Evolutionary conservation across 192 early-diverging fungal species (phyloP), one percentile per base, ranked within the genome.

Genomic region (Rhizophagus clarus): DNA sequence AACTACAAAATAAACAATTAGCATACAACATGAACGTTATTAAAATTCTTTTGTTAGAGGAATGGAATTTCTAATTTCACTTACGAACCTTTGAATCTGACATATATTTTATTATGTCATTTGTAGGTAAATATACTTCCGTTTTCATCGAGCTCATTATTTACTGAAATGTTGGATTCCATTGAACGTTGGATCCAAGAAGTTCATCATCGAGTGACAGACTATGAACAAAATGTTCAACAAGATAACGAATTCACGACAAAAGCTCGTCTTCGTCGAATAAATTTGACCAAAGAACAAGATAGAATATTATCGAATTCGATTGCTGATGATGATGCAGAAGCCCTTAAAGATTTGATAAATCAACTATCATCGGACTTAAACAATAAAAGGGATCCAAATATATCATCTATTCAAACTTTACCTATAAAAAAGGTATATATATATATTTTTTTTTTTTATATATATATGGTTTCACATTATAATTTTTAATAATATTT

Each of bases 401-500:
- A 12, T 45, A 45, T 12, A 45, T 12, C 42, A 0, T 45, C 42
- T 45, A 45, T 45, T 45, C 61, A 62, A 22, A 10, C 26, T 10
- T 62, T n/a, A 62, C 20, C 20, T 62, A 24, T 62, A 24, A 62
- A 31, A 15, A 66, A 28, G 14, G 20, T 32, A 40, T 12, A n/a
- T 37, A 8, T 22, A n/a, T 10, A 42, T 34, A 2, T 22, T 69
- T 34, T 22, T 68, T 68, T 32, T 6, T 67, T 67, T 12, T 68
- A 37, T 37, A 34, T 68, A 0, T 7, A 37, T 69, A 24, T 69
- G 22, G 8, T 7, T 42, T 34, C 4, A 4, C 5, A 34, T 37
- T n/a, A 8, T 40, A 11, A 14, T n/a, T 22, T 61, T 15, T 60
- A 74, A 82, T 73, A 49, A 47, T 32, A 63, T 82, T 10, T 79